Conservation (phyloP, 2,329 filamentous ascomycete species). For the Verruconis gallopava region DNA sequence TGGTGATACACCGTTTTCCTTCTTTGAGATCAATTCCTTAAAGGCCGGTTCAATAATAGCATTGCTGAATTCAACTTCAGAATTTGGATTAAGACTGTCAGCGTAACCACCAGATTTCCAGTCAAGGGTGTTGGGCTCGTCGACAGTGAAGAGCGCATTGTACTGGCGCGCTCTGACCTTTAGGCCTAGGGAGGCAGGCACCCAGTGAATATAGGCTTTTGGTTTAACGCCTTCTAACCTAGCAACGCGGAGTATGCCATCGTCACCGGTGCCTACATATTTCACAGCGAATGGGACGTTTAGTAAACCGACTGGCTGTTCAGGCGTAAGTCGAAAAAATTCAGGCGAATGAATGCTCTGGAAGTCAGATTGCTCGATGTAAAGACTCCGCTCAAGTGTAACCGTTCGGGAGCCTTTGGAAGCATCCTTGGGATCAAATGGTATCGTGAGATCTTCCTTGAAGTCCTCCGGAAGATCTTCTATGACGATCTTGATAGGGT, state of each 20-base stretch:
- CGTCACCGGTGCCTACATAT: conserved; percentile 55
- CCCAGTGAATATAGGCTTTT: conserved; percentile 69
- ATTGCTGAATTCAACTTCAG: conserved; percentile 63
- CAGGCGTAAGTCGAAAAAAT: conserved; percentile 67
- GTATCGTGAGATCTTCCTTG: conserved; percentile 50
- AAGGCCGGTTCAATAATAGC: conserved; percentile 78
- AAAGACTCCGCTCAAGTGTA: conserved; percentile 63
- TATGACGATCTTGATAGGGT: conserved; percentile 71
- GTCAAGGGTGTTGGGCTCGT: conserved; percentile 61
- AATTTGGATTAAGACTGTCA: conserved; percentile 71
- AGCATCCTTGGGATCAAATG: conserved; percentile 73
- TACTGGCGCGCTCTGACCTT: conserved; percentile 58
- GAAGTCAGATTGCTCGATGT: conserved; percentile 74
- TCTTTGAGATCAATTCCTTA: conserved; percentile 51
- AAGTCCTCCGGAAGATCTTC: conserved; percentile 63
- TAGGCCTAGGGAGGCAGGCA: conserved; percentile 42
- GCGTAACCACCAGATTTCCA: conserved; percentile 65
- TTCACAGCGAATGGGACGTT: conserved; percentile 58
- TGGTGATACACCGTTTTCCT: conserved; percentile 46
- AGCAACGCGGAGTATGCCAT: conserved; percentile 49
- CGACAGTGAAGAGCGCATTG: conserved; percentile 73
- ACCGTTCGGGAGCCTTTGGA: conserved; percentile 47
- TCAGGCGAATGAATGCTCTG: conserved; percentile 57
- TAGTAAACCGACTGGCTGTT: conserved; percentile 60
- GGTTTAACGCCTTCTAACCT: conserved; percentile 62